Evolutionary conservation across 805 yeast species (phyloP), one percentile per base, ranked within the genome.

Genomic region (Metschnikowia picachoensis): DNA sequence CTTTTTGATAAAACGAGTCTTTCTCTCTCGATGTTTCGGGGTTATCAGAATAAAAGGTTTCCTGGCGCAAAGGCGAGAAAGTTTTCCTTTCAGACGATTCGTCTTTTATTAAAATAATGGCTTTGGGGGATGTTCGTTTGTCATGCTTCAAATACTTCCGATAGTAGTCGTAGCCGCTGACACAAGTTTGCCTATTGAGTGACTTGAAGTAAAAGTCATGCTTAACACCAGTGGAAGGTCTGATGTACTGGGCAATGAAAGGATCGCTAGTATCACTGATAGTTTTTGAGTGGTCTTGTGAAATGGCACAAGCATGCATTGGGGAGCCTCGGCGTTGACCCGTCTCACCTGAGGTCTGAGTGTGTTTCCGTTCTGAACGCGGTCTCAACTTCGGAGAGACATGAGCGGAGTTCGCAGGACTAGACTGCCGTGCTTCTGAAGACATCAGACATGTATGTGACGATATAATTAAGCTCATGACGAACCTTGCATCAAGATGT

Each of bases 171-270:
- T 44, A 49, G 37, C 52, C 43, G 30, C 46, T 45, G 35, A 39
- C 37, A 25, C 43, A 50, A 16, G 44, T 44, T 30, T 47, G 52
- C 17, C 43, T 49, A 34, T 47, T 43, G 37, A 53, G 48, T 11
- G 48, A 43, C 12, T 36, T 36, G 45, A 49, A 46, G 38, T 47
- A 51, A 13, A 49, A 35, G 32, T 53, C 50, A 15, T 48, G 53
- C 25, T 42, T 40, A 33, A 53, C 43, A 25, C 31, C 39, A 35
- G 39, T 43, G 14, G 43, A 34, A 35, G 52, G 56, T 39, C 44
- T 49, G 40, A 55, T 42, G 42, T 55, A 55, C 35, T 49, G 56
- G 3, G 55, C 54, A 12, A 55, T 46, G 32, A 53, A 55, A 8
- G 59, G 56, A 33, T 55, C 59, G 7, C 25, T 20, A 5, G 25